Base-by-base conservation (phyloP, 768 basidiomycete genomes). In the Trichaptum fuscoviolaceum region DNA sequence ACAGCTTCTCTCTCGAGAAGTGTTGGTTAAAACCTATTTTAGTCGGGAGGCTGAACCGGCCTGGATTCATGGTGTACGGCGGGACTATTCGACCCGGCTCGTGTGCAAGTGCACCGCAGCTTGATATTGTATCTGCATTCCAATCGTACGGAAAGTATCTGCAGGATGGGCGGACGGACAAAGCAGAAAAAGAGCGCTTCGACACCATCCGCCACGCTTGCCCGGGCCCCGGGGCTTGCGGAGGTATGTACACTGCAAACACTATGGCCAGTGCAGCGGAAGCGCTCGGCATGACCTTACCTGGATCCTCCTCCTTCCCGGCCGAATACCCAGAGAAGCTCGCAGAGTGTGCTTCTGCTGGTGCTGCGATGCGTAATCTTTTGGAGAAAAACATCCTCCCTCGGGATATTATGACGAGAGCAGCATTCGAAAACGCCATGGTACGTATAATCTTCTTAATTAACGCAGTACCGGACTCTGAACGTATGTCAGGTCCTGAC, bases 361-460 rank as follows among this genome's bases (percentile, higher is more conserved):
- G 97, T 57, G 75, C 83, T 34, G 87, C 84, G n/a, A 95, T 99
- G 90, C 82, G 86, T 71, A 87, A 90, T 73, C 85, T 99, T 63
- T 80, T 99, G 64, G 91, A 91, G 76, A 88, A 94, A 78, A 95
- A 97, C 80, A 90, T 99, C 73, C 83, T 92, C 58, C 97, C 97
- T 3, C 81, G 92, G 63, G 91, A 99, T 72, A 98, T 99, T 78
- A 99, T 99, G 96, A 98, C 95, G 20, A 87, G 90, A 10, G 85
- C 90, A 23, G 96, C 97, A 10, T 99, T 99, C 72, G 97, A 99
- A 80, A 99, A 98, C 77, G 96, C 97, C 4, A 96, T 99, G 87
- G 96, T 93, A 27, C 63, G 77, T 62, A 2, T 30, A 74, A 70
- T 10, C 67, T 64, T 60, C 62, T 63, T 65, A n/a, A 52, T 52